Percentiles rank a stretch among this genome's conserved stretches.
phyloP scores from a whole-genome alignment of 2,329 filamentous ascomycete genomes.

The Sordariomycetes sp. region DNA sequence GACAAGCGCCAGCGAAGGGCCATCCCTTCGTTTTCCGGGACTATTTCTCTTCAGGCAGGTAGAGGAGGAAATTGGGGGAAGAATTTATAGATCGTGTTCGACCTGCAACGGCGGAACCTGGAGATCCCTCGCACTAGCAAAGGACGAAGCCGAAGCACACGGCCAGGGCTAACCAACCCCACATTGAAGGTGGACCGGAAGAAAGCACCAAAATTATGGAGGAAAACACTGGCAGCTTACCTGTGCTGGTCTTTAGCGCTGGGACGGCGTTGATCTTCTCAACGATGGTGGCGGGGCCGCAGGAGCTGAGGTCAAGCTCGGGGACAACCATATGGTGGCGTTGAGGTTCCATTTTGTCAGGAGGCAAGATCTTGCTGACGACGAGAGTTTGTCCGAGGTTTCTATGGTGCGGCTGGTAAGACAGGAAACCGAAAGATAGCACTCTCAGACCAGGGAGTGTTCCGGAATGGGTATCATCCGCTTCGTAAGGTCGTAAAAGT shows the following conservation, averaged over 20 bases:
- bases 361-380: background rate
- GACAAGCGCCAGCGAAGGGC: background rate
- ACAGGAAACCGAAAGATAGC: background rate
- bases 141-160: background rate
- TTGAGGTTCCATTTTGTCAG: conserved; percentile 5
- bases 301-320: conserved; percentile 39
- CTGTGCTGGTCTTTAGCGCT: conserved; percentile 47
- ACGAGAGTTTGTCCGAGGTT: background rate
- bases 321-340: conserved; percentile 25
- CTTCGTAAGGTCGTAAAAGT: background rate
- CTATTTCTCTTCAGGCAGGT: background rate
- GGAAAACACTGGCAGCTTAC: conserved; percentile 28
- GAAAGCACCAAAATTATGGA: background rate
- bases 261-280: conserved; percentile 46
- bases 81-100: background rate
- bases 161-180: background rate
- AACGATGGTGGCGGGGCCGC: conserved; percentile 35
- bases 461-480: background rate
- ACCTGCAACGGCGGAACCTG: background rate
- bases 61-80: background rate
- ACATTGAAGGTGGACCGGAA: background rate
- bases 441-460: background rate
- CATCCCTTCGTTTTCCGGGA: background rate
- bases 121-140: background rate
- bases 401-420: background rate